These are phyloP conservation scores for Rhexocercosporidium sp. DNA, from an alignment of 2,329 filamentous ascomycete species.

Conservation along the genomic window DNA sequence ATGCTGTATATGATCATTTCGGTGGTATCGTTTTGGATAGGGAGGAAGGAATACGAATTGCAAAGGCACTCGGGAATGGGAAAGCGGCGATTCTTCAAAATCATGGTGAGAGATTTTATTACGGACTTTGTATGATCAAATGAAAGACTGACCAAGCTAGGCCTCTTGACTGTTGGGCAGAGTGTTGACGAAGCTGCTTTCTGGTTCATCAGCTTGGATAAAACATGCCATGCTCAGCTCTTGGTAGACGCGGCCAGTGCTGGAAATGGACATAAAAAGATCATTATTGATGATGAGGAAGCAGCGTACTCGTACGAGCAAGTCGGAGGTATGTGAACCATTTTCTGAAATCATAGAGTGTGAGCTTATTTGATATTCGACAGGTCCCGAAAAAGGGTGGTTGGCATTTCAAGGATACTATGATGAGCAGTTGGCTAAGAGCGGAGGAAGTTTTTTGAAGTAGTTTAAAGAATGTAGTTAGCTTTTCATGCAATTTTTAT, in stretches of 20 bases:
- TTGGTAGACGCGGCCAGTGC: conserved; percentile 63
- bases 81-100: conserved; percentile 58
- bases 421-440: conserved; percentile 56
- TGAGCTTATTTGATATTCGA: no score
- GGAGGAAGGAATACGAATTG: conserved; percentile 56
- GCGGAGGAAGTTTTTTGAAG: conserved; percentile 54
- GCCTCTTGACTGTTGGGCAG: conserved; percentile 51
- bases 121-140: no score
- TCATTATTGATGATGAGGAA: conserved; percentile 65
- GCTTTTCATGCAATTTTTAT: no score
- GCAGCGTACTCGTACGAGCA: conserved; percentile 69
- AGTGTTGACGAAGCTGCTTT: conserved; percentile 57
- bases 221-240: conserved; percentile 53
- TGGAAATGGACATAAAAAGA: conserved; percentile 64
- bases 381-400: conserved; percentile 57
- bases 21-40: conserved; percentile 57
- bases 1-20: conserved; percentile 49
- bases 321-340: no score
- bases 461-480: no score
- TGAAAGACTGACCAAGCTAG: no score
- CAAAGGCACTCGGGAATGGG: conserved; percentile 49
- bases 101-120: no score
- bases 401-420: conserved; percentile 59
- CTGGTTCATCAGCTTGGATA: conserved; percentile 58
- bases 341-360: no score